Conservation (phyloP, 768 basidiomycete genomes). For the Dentipellis fragilis region DNA sequence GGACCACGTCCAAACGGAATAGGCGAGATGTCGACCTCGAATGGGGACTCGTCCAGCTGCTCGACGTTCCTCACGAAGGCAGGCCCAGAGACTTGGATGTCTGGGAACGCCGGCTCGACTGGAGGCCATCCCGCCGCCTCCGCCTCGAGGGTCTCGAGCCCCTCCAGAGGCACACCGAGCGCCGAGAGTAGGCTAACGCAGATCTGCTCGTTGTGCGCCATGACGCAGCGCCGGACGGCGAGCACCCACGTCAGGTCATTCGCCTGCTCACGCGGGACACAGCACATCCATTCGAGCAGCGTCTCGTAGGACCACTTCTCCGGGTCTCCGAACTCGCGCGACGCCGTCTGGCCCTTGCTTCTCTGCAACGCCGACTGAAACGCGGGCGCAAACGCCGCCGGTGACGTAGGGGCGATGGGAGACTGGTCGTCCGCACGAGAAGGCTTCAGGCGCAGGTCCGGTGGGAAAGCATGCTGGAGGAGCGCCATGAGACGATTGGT, state of each 20-base stretch:
- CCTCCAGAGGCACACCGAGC: conserved; percentile 15
- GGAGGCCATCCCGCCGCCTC: background rate
- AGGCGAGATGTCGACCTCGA: conserved; percentile 10
- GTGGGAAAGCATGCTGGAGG: conserved; percentile 13
- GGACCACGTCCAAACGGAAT: conserved; percentile 2
- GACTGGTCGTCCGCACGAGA: background rate
- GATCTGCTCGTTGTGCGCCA: conserved; percentile 14
- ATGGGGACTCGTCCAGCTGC: conserved; percentile 7
- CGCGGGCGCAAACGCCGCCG: background rate
- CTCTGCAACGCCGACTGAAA: background rate
- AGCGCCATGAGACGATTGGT: conserved; percentile 14
- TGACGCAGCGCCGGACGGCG: conserved; percentile 11
- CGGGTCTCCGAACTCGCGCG: conserved; percentile 1
- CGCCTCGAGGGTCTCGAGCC: conserved; percentile 8
- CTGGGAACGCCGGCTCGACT: background rate
- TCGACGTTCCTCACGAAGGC: too few species aligned
- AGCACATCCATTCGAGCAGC: conserved; percentile 14
- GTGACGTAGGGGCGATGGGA: background rate
- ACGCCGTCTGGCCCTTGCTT: background rate
- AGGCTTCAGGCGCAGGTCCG: conserved; percentile 4
- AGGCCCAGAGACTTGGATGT: background rate
- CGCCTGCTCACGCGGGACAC: conserved; percentile 7
- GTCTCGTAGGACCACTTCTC: conserved; percentile 8
- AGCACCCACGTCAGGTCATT: conserved; percentile 10
- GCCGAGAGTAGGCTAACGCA: conserved; percentile 12